Conservation (phyloP, 495 filamentous ascomycete species). For the Podospora comata region DNA sequence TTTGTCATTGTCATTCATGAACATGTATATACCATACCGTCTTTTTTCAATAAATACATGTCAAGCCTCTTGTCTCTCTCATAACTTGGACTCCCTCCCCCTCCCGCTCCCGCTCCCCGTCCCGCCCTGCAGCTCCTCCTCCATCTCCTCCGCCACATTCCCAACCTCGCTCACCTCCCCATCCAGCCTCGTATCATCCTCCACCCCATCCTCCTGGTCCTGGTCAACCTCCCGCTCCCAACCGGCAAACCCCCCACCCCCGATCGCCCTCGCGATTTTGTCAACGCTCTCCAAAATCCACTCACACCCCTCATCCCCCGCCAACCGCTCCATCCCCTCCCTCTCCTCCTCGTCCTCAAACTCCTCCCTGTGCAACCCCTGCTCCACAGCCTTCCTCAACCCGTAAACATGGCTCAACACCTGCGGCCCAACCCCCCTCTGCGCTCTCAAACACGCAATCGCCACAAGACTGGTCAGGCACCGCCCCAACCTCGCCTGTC, state of each 20-base stretch:
- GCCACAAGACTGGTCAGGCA: slow-evolving; percentile 66
- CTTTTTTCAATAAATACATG: neutral
- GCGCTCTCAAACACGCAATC: slow-evolving; percentile 64
- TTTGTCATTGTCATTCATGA: neutral
- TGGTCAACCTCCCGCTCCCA: slow-evolving; percentile 31
- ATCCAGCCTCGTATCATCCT: slow-evolving; percentile 14
- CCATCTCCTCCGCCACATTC: neutral
- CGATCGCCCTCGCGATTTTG: slow-evolving; percentile 61
- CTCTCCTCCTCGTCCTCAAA: slow-evolving; percentile 31
- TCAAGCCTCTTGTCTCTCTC: neutral
- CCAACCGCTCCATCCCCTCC: slow-evolving; percentile 45
- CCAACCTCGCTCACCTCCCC: neutral
- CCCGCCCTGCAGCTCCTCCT: neutral
- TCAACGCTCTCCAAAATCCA: slow-evolving; percentile 73
- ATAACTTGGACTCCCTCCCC: neutral
- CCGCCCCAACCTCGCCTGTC: slow-evolving; percentile 38
- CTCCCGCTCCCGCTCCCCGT: neutral
- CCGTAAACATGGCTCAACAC: slow-evolving; percentile 74
- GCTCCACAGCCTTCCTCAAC: slow-evolving; percentile 65
- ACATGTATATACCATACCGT: neutral
- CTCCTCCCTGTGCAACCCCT: slow-evolving; percentile 53
- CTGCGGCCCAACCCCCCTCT: slow-evolving; percentile 76
- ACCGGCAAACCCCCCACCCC: slow-evolving; percentile 58
- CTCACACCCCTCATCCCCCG: slow-evolving; percentile 65
- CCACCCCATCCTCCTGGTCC: slow-evolving; percentile 4